Percentiles rank a stretch among this genome's conserved stretches.
Evolutionary conservation across 306 rosid genomes (phyloP).

Genomic region (Pyrus communis): DNA sequence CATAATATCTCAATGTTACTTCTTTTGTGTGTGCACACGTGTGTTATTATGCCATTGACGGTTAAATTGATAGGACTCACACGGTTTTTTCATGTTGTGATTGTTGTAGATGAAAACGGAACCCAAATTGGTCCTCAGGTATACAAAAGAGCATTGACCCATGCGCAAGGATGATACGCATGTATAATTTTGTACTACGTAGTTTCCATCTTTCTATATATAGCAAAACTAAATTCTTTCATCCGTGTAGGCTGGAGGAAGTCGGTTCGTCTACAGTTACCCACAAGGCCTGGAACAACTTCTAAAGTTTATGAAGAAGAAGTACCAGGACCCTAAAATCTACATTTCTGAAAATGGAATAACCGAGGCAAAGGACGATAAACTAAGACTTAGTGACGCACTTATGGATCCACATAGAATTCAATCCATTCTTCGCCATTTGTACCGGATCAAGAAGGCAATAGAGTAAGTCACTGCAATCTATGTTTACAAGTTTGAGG

Average conservation of each 20-base stretch:
- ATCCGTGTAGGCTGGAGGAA: not conserved
- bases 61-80: not conserved
- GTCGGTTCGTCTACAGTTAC: slow-evolving; percentile 5
- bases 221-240: not conserved
- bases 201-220: not conserved
- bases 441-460: slow-evolving; percentile 12
- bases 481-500: not conserved
- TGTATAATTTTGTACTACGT: no score
- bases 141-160: not conserved
- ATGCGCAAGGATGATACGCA: no score
- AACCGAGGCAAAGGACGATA: not conserved
- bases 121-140: not conserved
- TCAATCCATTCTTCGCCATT: slow-evolving; percentile 5
- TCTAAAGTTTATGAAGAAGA: slow-evolving; percentile 6
- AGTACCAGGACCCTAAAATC: slow-evolving; percentile 11
- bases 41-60: not conserved
- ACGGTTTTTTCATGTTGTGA: not conserved
- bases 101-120: not conserved
- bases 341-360: slow-evolving; percentile 14
- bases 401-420: slow-evolving; percentile 20
- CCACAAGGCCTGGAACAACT: slow-evolving; percentile 17
- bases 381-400: not conserved
- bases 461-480: slow-evolving; percentile 14
- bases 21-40: not conserved
- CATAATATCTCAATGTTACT: not conserved